Evolutionary conservation across 2,329 filamentous ascomycete species (phyloP).

Genomic region (Geosmithia flava): DNA sequence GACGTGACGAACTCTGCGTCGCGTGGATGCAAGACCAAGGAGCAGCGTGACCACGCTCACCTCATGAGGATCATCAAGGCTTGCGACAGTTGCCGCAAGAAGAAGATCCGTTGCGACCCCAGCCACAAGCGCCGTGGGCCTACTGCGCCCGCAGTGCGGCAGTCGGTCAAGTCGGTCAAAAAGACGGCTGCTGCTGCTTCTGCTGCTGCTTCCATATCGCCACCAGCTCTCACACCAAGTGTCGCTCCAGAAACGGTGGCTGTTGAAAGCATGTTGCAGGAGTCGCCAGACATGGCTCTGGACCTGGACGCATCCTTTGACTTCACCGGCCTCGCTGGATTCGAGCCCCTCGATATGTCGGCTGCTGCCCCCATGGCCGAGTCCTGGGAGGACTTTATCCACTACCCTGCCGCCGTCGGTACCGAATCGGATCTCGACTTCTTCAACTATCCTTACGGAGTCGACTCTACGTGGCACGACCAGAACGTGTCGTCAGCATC

Average conservation of each 20-base stretch:
- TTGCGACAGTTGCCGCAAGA: conserved; percentile 48
- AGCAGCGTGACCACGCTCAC: conserved; percentile 55
- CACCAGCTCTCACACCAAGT: neutral
- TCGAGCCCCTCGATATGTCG: neutral
- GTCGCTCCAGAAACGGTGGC: neutral
- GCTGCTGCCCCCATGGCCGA: conserved; percentile 9
- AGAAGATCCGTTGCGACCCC: conserved; percentile 52
- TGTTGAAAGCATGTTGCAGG: neutral
- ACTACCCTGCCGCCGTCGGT: conserved; percentile 23
- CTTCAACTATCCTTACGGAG: conserved; percentile 27
- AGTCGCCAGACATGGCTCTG: neutral
- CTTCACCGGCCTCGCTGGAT: neutral
- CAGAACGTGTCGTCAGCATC: neutral
- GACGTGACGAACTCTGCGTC: conserved; percentile 52
- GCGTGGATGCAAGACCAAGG: conserved; percentile 52
- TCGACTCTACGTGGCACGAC: conserved; percentile 17
- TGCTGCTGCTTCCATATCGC: conserved; percentile 8
- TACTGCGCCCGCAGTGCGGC: conserved; percentile 8
- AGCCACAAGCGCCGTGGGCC: conserved; percentile 38
- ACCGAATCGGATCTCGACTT: conserved; percentile 29
- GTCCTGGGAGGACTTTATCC: conserved; percentile 32
- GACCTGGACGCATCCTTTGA: neutral
- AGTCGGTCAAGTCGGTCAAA: conserved; percentile 23
- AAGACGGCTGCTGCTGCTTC: conserved; percentile 16
- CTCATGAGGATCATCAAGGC: conserved; percentile 57